A percentile compares a stretch with the other conserved stretches of the same genome.
These are phyloP conservation scores for Globisporangium polare DNA, from an alignment of 352 stramenopile genomes.

Conservation along the genomic window DNA sequence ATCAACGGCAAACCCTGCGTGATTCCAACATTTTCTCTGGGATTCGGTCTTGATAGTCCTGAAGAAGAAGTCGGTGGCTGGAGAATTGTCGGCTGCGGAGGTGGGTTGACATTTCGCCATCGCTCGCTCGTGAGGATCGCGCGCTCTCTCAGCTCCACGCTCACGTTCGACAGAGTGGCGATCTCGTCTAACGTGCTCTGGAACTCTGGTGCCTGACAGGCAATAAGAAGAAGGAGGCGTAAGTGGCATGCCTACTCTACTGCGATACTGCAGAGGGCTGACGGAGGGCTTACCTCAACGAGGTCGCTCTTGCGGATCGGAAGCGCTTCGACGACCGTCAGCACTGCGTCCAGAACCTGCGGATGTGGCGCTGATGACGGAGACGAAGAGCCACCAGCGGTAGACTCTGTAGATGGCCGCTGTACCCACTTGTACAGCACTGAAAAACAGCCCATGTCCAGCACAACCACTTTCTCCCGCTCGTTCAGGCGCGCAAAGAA, in stretches of 20 bases:
- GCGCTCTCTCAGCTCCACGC: conserved; percentile 33
- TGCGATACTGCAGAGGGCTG: neutral
- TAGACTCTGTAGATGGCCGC: conserved; percentile 12
- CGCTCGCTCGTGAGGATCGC: conserved; percentile 35
- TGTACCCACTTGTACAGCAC: conserved; percentile 62
- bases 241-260: neutral
- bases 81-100: conserved; percentile 10
- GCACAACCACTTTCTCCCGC: conserved; percentile 42
- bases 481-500: conserved; percentile 64
- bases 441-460: conserved; percentile 57
- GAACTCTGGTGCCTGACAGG: conserved; percentile 29
- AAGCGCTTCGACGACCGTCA: conserved; percentile 47
- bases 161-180: conserved; percentile 23
- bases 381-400: conserved; percentile 11
- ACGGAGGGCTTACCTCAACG: conserved; percentile 32
- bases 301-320: conserved; percentile 66
- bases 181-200: conserved; percentile 32
- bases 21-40: conserved; percentile 14
- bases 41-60: conserved; percentile 8
- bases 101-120: conserved; percentile 42
- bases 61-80: conserved; percentile 6
- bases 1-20: conserved; percentile 33
- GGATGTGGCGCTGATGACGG: conserved; percentile 30
- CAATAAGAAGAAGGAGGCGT: neutral
- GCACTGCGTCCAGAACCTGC: conserved; percentile 62